Base-by-base conservation (phyloP, 352 stramenopile species). In the Sclerospora graminicola region DNA sequence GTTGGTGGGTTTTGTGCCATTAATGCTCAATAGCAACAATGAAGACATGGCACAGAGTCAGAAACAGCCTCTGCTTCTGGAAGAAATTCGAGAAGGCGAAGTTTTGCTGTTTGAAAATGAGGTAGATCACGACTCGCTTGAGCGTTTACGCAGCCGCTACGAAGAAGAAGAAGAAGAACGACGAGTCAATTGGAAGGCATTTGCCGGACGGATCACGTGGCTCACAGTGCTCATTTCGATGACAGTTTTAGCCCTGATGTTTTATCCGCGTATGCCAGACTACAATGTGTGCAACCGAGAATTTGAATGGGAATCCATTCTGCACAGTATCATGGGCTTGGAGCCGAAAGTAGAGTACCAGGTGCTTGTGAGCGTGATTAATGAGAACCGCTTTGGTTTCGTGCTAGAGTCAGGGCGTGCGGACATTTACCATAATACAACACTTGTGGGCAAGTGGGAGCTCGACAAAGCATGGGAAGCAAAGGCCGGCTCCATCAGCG, bases 251-350 rank as follows among this genome's bases (percentile, higher is more conserved):
- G 65, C 71, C 23, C 74, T 93, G 29, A 93, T 93, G 81, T 93
- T 88, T 38, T 93, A 89, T 53, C 81, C 81, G 6, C 78, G 81
- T 18, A 79, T 89, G 48, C 81, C 81, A 1, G 78, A 93, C 52
- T 93, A 93, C 62, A 87, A 90, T 39, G 78, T 93, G 14, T 93
- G 81, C 70, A 93, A 93, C 31, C 81, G 80, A 11, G 60, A 90
- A 52, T 93, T 93, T 50, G 78, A 93, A 34, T 93, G 81, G 81
- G 76, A 84, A 33, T 93, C 81, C 7, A 88, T 90, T 49, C 48
- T 93, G 10, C 63, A 80, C 41, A 93, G 81, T 33, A 57, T 93
- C 31, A 54, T 66, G 33, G 79, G 63, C 27, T 37, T 90, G 5
- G 63, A 84, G 27, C 81, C 81, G 0, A 88, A 87, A 48, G 84